These are phyloP conservation scores for Nothophaeocryptopus gaeumannii DNA, from an alignment of 2,329 filamentous ascomycete genomes.

Conservation along the genomic window DNA sequence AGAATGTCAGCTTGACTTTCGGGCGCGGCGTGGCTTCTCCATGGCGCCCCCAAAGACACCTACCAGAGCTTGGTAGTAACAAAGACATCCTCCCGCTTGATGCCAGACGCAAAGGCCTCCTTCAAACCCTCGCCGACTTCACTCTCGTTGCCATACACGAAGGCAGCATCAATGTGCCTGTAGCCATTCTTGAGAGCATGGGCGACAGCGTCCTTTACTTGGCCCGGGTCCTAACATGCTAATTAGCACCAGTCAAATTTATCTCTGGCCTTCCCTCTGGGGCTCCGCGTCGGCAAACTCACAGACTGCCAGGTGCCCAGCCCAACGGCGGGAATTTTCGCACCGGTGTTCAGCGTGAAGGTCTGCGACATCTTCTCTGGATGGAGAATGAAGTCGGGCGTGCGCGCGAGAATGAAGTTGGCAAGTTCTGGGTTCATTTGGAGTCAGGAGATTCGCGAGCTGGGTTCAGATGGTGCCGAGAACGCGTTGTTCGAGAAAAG, in stretches of 20 bases:
- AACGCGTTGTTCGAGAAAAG: too few species aligned
- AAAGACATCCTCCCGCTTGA: constrained; percentile 75
- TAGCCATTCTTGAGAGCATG: constrained; percentile 51
- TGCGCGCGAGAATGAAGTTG: constrained; percentile 5
- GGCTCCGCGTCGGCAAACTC: neutral
- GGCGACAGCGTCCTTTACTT: constrained; percentile 48
- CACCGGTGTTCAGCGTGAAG: constrained; percentile 39
- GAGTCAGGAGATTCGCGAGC: too few species aligned
- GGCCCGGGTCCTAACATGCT: constrained; percentile 35
- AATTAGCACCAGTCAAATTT: constrained; percentile 5
- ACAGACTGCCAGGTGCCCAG: constrained; percentile 40
- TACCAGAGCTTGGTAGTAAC: constrained; percentile 79
- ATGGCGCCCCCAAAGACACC: too few species aligned
- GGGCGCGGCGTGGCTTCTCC: too few species aligned
- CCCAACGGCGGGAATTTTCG: constrained; percentile 39
- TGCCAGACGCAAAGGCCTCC: constrained; percentile 65
- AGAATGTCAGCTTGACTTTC: too few species aligned
- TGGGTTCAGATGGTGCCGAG: too few species aligned
- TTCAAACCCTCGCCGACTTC: constrained; percentile 77
- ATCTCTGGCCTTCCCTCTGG: too few species aligned
- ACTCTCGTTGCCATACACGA: constrained; percentile 77
- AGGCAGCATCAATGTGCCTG: constrained; percentile 63
- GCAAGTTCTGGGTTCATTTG: constrained; percentile 5
- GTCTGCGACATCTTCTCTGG: constrained; percentile 22
- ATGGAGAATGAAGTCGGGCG: constrained; percentile 7